Conservation (phyloP, 352 stramenopile genomes). For the Phytophthora pinifolia region DNA sequence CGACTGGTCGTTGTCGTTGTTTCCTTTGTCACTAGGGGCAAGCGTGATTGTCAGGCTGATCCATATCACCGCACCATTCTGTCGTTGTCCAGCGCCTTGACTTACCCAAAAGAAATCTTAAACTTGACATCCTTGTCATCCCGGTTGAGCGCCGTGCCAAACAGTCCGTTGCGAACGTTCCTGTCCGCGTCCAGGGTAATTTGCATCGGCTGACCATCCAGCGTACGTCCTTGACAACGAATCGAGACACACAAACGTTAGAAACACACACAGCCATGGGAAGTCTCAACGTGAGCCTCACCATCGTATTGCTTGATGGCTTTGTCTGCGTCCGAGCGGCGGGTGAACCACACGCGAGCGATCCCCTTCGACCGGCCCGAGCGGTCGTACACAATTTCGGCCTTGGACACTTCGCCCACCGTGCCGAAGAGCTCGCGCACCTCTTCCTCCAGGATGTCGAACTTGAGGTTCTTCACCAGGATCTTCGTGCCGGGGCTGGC, state of each 20-base stretch:
- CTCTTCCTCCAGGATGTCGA: conserved; percentile 82
- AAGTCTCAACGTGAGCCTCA: conserved; percentile 13
- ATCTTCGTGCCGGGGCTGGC: conserved; percentile 62
- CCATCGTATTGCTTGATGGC: conserved; percentile 85
- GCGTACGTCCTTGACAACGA: conserved; percentile 48
- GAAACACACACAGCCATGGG: too few relatives aligned
- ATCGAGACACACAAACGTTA: neutral
- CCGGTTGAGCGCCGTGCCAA: conserved; percentile 64
- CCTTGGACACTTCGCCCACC: conserved; percentile 73
- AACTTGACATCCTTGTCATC: conserved; percentile 75
- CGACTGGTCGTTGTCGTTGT: conserved; percentile 33
- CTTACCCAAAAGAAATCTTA: conserved; percentile 79
- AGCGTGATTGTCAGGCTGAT: conserved; percentile 1
- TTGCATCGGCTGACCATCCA: conserved; percentile 77
- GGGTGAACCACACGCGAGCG: conserved; percentile 75
- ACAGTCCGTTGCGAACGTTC: conserved; percentile 78
- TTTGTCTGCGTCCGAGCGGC: conserved; percentile 69
- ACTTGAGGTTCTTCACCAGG: conserved; percentile 84
- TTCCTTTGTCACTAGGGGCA: conserved; percentile 16
- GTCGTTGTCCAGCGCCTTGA: neutral
- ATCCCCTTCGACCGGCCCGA: conserved; percentile 82
- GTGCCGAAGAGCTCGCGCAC: conserved; percentile 79
- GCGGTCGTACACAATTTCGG: conserved; percentile 83
- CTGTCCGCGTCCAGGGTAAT: conserved; percentile 68
- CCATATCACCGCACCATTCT: neutral